These are phyloP conservation scores for Solanum lycopersicoides DNA, from an alignment of 257 asterid species.

Conservation along the genomic window DNA sequence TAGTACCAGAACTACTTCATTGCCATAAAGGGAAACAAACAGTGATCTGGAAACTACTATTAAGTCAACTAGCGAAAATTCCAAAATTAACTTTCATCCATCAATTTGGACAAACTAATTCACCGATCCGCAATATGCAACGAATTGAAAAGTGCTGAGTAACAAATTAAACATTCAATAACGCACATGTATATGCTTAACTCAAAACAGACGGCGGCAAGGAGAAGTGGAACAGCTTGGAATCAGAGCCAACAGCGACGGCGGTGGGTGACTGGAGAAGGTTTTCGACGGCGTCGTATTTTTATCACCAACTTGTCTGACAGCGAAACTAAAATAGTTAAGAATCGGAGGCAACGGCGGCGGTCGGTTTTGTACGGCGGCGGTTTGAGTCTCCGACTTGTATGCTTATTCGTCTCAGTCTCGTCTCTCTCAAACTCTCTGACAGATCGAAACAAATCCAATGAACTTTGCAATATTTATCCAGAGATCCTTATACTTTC, in stretches of 20 bases:
- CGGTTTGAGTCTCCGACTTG: not conserved
- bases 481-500: not conserved
- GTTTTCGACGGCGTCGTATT: not conserved
- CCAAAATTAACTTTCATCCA: not conserved
- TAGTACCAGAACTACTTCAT: not conserved
- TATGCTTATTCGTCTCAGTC: not conserved
- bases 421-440: not conserved
- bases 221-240: not conserved
- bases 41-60: not conserved
- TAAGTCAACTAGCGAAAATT: not conserved
- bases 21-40: not conserved
- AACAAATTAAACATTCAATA: not conserved
- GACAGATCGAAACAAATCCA: not conserved
- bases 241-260: not conserved
- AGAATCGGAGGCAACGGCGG: not conserved
- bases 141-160: not conserved
- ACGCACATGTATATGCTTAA: not conserved
- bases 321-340: not conserved
- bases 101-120: not conserved
- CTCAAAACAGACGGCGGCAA: not conserved
- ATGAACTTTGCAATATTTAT: not conserved
- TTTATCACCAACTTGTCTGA: not conserved
- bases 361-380: not conserved
- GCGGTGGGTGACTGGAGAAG: not conserved
- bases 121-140: not conserved